Base-by-base conservation (phyloP, 257 asterid species). In the Anisodus acutangulus region DNA sequence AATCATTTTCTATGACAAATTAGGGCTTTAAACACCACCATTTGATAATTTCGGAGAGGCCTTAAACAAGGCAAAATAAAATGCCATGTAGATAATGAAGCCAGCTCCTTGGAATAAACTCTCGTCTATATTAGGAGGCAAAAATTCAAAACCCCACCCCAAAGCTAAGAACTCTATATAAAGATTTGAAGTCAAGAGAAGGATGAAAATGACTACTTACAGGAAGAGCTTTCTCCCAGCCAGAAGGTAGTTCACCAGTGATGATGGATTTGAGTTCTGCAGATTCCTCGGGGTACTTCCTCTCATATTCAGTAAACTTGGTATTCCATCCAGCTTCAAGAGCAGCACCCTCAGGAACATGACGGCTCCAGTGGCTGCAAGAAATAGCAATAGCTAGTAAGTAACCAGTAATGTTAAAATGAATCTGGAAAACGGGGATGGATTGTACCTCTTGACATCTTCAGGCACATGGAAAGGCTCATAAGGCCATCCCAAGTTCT, bases 351-450 rank as follows among this genome's bases (percentile, higher is more conserved):
- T 86, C 90, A 6, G 98, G 87, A 80, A 80, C 51, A 83, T 93
- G 99, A 39, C 94, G 92, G 90, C 97, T 88, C 99, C 99, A 96
- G 79, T 96, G 98, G 84, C 99, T 96, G 86, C 86, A 88, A 79
- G 22, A 85, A 82, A 58, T 69, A 84, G 63, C 35, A 84, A 49
- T 80, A 72, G 57, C 54, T 78, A 78, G 47, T 84, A 59, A 82
- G 58, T 57, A 57, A 78, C 71, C 1, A 83, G 63, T 67, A 83
- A 80, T 7, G 45, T 31, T 49, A 43, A 80, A 76, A 60, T 16
- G 59, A 82, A 59, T 78, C 37, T 63, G 17, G 59, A 82, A 81
- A 41, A 54, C 70, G 1, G 45, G 8, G 71, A 79, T 2, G 58
- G 11, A 39, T 43, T 87, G 84, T 86, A 94, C 99, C 88, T 92